phyloP scores from a whole-genome alignment of 2,329 filamentous ascomycete species.

The Chrysoporthe deuterocubensis region DNA sequence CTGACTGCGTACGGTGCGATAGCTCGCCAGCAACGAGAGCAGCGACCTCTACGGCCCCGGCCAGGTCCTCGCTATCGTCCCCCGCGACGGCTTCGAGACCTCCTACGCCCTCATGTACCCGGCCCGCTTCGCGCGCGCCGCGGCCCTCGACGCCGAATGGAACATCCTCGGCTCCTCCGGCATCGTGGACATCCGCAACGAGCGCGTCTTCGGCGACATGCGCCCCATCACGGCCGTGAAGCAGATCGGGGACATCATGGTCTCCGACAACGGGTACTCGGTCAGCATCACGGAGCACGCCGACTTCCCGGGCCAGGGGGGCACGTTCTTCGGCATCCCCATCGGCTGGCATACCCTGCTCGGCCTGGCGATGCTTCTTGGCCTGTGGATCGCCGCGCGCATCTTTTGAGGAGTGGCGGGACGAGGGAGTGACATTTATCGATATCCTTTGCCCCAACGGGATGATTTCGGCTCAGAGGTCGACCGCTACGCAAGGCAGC shows the following conservation, averaged over 20 bases:
- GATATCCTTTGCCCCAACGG: background rate
- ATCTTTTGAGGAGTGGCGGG: background rate
- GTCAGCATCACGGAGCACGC: background rate
- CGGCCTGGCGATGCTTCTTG: background rate
- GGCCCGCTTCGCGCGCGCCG: slow-evolving; percentile 11
- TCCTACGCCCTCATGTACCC: slow-evolving; percentile 7
- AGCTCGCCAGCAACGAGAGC: slow-evolving; percentile 16
- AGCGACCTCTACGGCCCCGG: slow-evolving; percentile 11
- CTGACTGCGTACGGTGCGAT: background rate
- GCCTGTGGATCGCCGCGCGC: slow-evolving; percentile 3
- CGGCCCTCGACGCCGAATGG: slow-evolving; percentile 14
- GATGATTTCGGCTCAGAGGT: background rate
- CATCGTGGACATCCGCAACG: slow-evolving; percentile 13
- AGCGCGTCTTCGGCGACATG: background rate
- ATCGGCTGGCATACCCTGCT: slow-evolving; percentile 9
- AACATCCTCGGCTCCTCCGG: slow-evolving; percentile 18
- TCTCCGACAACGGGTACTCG: slow-evolving; percentile 2
- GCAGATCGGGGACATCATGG: slow-evolving; percentile 4
- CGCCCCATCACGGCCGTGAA: slow-evolving; percentile 9
- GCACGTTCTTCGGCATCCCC: background rate
- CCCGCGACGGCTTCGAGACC: slow-evolving; percentile 20
- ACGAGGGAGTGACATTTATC: background rate
- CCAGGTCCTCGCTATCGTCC: slow-evolving; percentile 14
- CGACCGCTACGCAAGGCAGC: background rate
- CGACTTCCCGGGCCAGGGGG: slow-evolving; percentile 8